Evolutionary conservation across 108 stramenopile genomes (phyloP).

Genomic region (Bacterosira constricta): DNA sequence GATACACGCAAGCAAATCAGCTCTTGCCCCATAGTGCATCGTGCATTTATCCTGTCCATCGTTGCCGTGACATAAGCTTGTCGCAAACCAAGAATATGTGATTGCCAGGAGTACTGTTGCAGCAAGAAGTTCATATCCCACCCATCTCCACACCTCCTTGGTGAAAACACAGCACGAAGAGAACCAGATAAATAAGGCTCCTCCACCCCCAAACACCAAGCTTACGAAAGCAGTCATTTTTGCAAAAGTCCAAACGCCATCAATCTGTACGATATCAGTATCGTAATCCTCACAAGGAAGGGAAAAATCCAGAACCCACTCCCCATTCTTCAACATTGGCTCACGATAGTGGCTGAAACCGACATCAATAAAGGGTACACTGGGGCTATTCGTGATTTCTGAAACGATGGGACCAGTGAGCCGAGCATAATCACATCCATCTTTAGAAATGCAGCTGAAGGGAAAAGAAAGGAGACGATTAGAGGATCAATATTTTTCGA

Average conservation of each 20-base stretch:
- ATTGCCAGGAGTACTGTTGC: conserved; percentile 57
- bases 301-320: conserved; percentile 38
- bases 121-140: conserved; percentile 60
- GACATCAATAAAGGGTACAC: conserved; percentile 62
- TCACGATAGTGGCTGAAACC: conserved; percentile 66
- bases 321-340: conserved; percentile 34
- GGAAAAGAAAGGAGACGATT: neutral
- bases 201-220: conserved; percentile 69
- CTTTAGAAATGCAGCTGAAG: conserved; percentile 20
- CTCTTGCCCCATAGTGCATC: conserved; percentile 58
- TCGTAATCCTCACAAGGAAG: conserved; percentile 50
- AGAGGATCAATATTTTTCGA: too few relatives aligned
- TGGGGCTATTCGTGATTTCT: conserved; percentile 37
- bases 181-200: conserved; percentile 72
- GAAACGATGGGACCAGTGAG: conserved; percentile 40
- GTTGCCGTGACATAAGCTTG: conserved; percentile 51
- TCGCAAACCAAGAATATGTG: conserved; percentile 67
- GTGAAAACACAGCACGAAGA: conserved; percentile 63
- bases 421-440: conserved; percentile 47
- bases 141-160: conserved; percentile 65
- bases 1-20: conserved; percentile 54
- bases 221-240: conserved; percentile 59
- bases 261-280: conserved; percentile 50
- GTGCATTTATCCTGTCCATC: conserved; percentile 36
- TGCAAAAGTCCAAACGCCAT: conserved; percentile 55